These are phyloP conservation scores for Fusarium musae DNA, from an alignment of 2,329 filamentous ascomycete genomes.

Conservation along the genomic window DNA sequence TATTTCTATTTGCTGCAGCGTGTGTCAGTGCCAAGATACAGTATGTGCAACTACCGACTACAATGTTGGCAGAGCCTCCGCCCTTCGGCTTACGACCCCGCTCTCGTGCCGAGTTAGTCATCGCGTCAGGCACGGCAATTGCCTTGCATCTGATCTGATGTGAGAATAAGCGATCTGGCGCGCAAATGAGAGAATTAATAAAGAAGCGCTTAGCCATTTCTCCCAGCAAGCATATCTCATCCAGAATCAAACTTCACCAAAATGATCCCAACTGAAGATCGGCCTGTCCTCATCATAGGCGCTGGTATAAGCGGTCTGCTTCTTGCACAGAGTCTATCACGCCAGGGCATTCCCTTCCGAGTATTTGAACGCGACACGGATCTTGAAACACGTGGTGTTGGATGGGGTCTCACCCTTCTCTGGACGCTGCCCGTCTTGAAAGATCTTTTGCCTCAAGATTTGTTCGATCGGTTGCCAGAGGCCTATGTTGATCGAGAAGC, in stretches of 20 bases:
- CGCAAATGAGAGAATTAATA: background rate
- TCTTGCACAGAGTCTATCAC: constrained; percentile 51
- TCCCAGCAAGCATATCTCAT: accelerated
- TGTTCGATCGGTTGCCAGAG: constrained; percentile 58
- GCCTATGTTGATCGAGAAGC: constrained; percentile 65
- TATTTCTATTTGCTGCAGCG: background rate
- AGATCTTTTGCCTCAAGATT: constrained; percentile 59
- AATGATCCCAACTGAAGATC: constrained; percentile 1
- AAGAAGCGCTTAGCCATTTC: accelerated
- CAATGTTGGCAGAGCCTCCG: background rate
- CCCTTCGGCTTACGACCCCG: background rate
- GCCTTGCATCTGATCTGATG: background rate
- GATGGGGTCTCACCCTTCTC: constrained; percentile 73
- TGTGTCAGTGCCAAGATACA: background rate
- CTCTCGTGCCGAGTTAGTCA: background rate
- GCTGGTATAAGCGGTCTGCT: constrained; percentile 53
- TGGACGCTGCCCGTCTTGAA: constrained; percentile 67
- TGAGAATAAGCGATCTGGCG: background rate
- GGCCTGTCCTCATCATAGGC: constrained; percentile 50
- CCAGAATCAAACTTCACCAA: background rate
- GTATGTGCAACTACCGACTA: background rate
- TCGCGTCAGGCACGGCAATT: background rate
- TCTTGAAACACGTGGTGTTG: constrained; percentile 59
- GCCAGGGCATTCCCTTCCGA: constrained; percentile 53
- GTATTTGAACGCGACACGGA: constrained; percentile 65